These are phyloP conservation scores for Clavariopsis aquatica DNA, from an alignment of 495 filamentous ascomycete genomes.

Conservation along the genomic window DNA sequence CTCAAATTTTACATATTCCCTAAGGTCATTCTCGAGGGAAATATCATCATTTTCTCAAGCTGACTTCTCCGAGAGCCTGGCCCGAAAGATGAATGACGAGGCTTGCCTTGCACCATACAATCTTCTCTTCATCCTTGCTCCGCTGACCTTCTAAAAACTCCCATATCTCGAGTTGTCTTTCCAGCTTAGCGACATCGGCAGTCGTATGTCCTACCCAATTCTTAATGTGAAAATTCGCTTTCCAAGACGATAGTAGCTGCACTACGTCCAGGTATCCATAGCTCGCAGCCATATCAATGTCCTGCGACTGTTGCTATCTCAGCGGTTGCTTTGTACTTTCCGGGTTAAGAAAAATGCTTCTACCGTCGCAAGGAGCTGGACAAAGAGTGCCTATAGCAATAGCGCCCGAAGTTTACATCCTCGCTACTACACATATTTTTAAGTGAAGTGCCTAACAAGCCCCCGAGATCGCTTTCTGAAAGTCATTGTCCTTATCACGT, in stretches of 20 bases:
- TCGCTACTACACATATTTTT: constrained; percentile 13
- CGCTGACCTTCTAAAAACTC: constrained; percentile 9
- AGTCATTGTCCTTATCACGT: constrained; percentile 21
- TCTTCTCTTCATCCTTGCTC: constrained; percentile 3
- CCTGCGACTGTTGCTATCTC: constrained; percentile 19
- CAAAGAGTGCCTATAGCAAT: constrained; percentile 21
- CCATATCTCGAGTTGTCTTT: constrained; percentile 5
- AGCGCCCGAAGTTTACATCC: constrained; percentile 26
- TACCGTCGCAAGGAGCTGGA: constrained; percentile 11
- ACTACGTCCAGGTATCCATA: constrained; percentile 25
- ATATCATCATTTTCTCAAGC: no score
- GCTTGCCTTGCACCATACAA: constrained; percentile 5
- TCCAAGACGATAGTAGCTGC: constrained; percentile 10
- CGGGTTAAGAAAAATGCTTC: constrained; percentile 18
- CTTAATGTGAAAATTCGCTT: not conserved
- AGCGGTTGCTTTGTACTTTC: constrained; percentile 10
- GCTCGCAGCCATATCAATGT: constrained; percentile 23
- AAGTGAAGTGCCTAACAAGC: constrained; percentile 13
- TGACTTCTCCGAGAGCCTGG: constrained; percentile 8
- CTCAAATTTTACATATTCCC: no score
- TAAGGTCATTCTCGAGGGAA: no score
- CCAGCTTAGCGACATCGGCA: constrained; percentile 10
- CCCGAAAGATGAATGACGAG: not conserved
- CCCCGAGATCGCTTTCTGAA: constrained; percentile 19
- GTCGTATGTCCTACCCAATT: constrained; percentile 2